Conservation (phyloP, 176 grass and related monocot species). For the Ensete glaucum region DNA sequence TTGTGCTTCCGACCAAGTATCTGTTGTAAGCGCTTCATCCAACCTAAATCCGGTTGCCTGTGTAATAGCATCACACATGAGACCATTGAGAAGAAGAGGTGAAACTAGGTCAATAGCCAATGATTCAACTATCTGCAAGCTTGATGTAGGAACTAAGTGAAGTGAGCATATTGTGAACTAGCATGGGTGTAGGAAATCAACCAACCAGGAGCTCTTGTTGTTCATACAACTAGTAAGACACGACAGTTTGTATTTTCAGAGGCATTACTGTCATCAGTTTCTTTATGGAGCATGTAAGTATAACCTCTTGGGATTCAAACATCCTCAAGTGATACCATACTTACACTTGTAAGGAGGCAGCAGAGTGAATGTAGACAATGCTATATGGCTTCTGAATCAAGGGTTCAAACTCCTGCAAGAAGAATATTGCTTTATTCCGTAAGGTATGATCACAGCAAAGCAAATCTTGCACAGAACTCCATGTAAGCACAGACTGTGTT, state of each 20-base stretch:
- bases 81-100: background rate
- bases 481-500: background rate
- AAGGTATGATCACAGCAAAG: conserved; percentile 4
- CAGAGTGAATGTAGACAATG: conserved; percentile 88
- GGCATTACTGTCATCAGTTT: background rate
- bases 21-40: conserved; percentile 80
- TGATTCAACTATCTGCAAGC: background rate
- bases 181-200: background rate
- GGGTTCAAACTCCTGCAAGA: conserved; percentile 82
- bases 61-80: background rate
- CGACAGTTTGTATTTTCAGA: background rate
- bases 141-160: background rate
- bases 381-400: conserved; percentile 94
- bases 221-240: background rate
- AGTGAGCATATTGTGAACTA: background rate
- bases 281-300: background rate
- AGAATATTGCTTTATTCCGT: conserved; percentile 9
- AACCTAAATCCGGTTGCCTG: conserved; percentile 91
- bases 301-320: background rate
- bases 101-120: conserved; percentile 4
- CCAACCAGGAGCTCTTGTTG: no score
- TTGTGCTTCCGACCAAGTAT: conserved; percentile 88
- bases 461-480: conserved; percentile 13
- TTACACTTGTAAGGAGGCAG: conserved; percentile 80
- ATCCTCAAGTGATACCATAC: background rate